Evolutionary conservation across 2,329 filamentous ascomycete genomes (phyloP).

Genomic region (Pseudogymnoascus sp.): DNA sequence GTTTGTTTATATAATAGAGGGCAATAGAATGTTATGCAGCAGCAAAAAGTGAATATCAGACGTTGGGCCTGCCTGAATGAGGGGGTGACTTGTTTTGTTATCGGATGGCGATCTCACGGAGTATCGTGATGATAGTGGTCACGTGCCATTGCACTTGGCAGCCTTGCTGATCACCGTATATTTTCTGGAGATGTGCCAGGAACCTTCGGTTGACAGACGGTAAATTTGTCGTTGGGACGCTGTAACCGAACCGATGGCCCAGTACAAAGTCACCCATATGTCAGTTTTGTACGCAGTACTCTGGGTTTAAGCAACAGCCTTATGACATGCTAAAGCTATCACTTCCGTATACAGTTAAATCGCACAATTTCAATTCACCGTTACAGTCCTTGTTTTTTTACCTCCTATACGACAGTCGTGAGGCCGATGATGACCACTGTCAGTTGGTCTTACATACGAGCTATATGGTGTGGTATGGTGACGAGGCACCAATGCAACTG

Average conservation of each 20-base stretch:
- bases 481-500: not conserved
- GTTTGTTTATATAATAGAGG: not conserved
- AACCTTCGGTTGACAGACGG: not conserved
- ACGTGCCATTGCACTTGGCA: not conserved
- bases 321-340: not conserved
- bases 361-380: too few relatives aligned
- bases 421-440: not conserved
- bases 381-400: not conserved
- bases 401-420: not conserved
- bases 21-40: not conserved
- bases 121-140: slow-evolving; percentile 1
- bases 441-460: not conserved
- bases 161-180: not conserved
- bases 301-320: not conserved
- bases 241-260: not conserved
- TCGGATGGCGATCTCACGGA: not conserved
- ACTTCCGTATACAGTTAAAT: not conserved
- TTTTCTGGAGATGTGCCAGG: not conserved
- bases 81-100: slow-evolving; percentile 6
- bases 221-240: not conserved
- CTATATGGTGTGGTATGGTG: not conserved
- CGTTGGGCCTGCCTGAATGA: slow-evolving; percentile 1
- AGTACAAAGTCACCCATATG: not conserved
- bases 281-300: not conserved
- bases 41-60: not conserved